Evolutionary conservation across 1,284 basidiomycete species (phyloP).

Genomic region (Ceratobasidium sp.): DNA sequence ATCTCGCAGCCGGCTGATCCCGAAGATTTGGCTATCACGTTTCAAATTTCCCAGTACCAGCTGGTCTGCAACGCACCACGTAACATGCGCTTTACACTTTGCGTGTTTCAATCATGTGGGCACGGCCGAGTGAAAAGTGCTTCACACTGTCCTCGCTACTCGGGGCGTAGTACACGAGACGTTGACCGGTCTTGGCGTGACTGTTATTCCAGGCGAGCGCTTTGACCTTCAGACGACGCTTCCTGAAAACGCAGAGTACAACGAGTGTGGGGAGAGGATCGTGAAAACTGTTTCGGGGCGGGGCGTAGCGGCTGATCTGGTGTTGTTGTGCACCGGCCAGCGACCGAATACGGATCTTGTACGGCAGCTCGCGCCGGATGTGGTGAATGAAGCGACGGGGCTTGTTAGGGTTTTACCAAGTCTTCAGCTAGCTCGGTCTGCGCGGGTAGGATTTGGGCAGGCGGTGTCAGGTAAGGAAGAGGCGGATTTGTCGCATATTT

Average conservation of each 20-base stretch:
- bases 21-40: no score
- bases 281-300: conserved; percentile 2
- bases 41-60: no score
- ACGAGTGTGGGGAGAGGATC: conserved; percentile 14
- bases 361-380: conserved; percentile 60
- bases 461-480: not conserved
- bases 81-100: no score
- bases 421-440: conserved; percentile 63
- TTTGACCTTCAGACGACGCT: conserved; percentile 17
- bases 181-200: not conserved
- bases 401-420: conserved; percentile 67
- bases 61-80: no score
- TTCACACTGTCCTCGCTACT: not conserved
- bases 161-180: conserved; percentile 40
- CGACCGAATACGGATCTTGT: conserved; percentile 75
- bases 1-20: no score
- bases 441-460: not conserved
- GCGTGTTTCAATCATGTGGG: no score
- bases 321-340: conserved; percentile 80
- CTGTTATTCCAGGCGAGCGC: conserved; percentile 41
- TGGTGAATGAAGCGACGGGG: conserved; percentile 62
- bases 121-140: no score
- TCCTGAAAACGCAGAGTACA: conserved; percentile 18
- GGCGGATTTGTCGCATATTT: conserved; percentile 26
- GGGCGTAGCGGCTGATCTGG: not conserved